Conservation (phyloP, 805 yeast genomes). For the Starmerella floricola region DNA sequence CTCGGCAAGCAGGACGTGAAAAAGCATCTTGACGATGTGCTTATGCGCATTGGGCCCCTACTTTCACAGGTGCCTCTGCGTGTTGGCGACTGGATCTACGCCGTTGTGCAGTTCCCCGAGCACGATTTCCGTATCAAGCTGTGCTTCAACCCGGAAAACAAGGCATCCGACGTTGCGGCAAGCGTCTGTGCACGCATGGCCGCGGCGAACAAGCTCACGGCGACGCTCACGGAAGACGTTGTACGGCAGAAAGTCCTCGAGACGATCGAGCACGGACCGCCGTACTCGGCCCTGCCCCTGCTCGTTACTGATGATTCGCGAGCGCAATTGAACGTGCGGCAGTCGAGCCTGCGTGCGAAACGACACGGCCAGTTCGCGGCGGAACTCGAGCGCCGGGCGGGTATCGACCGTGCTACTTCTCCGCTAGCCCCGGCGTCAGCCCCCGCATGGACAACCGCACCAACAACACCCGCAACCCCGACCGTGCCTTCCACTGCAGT, state of each 20-base stretch:
- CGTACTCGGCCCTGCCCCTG: no score
- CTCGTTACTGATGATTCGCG: no score
- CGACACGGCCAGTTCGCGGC: no score
- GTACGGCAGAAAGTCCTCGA: not conserved
- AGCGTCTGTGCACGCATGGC: not conserved
- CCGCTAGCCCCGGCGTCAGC: no score
- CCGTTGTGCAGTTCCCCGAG: not conserved
- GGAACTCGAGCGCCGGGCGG: no score
- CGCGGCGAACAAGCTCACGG: not conserved
- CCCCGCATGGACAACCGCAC: no score
- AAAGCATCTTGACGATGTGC: not conserved
- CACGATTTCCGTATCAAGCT: not conserved
- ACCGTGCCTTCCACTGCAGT: no score
- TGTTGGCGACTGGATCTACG: conserved; percentile 1
- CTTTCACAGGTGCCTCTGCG: conserved; percentile 1
- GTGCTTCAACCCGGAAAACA: not conserved
- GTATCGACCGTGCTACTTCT: no score
- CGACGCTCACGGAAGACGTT: not conserved
- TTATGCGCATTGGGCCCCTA: not conserved
- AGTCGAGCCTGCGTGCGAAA: no score
- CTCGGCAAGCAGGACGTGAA: not conserved
- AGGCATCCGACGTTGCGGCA: not conserved
- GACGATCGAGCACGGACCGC: not conserved
- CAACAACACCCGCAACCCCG: no score
- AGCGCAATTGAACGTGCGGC: no score